Evolutionary conservation across 2,329 filamentous ascomycete species (phyloP), one percentile per base, ranked within the genome.

Genomic region (Diaporthe amygdali): DNA sequence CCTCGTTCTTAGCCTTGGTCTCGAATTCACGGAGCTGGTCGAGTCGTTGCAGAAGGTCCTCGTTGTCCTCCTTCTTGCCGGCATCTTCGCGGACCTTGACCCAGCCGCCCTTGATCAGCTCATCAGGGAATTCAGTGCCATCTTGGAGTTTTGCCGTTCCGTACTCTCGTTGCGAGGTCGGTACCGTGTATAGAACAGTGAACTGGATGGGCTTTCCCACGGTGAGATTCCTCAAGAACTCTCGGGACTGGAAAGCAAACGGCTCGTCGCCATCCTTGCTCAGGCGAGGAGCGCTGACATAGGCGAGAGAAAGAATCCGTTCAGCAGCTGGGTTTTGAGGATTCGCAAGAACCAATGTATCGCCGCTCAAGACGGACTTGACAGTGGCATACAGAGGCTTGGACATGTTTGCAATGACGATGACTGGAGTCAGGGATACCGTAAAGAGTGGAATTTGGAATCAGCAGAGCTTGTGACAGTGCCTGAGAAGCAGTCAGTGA

Each of bases 51-150:
- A 88, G 86, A 10, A 92, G 87, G 66, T 95, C 92, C 71, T 96
- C 93, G 2, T 92, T 91, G 71, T 98, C 95, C 75, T 98, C 95
- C 79, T 96, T 96, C 75, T 93, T 92, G 73, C 95, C 95, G 71
- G 96, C 95, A 82, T 99, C 96, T 78, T 99, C 96, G 74, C 96
- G 91, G 72, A 99, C 89, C 84, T 96, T 97, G 74, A 95, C 85
- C 95, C 95, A 98, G 75, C 96, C 96, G 77, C 95, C 94, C 79
- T 94, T 91, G 74, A 98, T 90, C 71, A 93, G 88, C 74, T 93
- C 90, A 74, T 98, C 95, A 22, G 96, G 95, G 64, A 99, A 83
- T 69, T 90, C 86, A 39, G 90, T 90, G 63, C 94, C 94, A 77
- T 94, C 92, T 73, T 92, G 91, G 67, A 98, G 87, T 74, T 90